Conservation (phyloP, 169 alveolate species). For the Plasmodium relictum region DNA sequence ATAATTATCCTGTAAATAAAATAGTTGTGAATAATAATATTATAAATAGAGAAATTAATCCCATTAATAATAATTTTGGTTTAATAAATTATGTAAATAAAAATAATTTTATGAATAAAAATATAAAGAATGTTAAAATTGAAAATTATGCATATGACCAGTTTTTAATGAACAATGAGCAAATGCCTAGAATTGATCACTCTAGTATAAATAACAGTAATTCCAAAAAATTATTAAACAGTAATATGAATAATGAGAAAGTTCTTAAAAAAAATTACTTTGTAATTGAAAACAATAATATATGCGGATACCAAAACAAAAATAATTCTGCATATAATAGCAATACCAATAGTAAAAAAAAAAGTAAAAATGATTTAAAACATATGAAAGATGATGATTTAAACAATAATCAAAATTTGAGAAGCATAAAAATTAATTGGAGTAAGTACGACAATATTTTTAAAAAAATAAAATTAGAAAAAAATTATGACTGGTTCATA, state of each 20-base stretch:
- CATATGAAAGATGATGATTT: conserved; percentile 52
- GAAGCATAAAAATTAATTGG: conserved; percentile 73
- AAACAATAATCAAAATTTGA: conserved; percentile 57
- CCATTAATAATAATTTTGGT: conserved; percentile 12
- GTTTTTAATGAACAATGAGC: conserved; percentile 15
- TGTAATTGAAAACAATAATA: background rate
- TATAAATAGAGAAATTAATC: conserved; percentile 6
- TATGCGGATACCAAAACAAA: background rate
- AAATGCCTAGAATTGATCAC: background rate
- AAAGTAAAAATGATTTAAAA: conserved; percentile 29
- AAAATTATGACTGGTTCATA: conserved; percentile 40
- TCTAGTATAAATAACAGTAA: background rate
- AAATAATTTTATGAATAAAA: conserved; percentile 25
- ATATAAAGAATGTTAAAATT: conserved; percentile 43
- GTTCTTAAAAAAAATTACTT: background rate
- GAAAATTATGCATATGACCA: conserved; percentile 42
- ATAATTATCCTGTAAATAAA: conserved; percentile 15
- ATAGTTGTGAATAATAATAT: background rate
- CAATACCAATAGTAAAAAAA: conserved; percentile 2
- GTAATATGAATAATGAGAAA: background rate
- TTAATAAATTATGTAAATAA: conserved; percentile 27
- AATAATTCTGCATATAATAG: background rate
- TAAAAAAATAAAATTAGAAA: conserved; percentile 57
- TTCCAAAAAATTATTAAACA: background rate
- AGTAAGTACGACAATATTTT: conserved; percentile 64